Evolutionary conservation across 345 rosid genomes (phyloP).

Genomic region (Ceriops decandra): DNA sequence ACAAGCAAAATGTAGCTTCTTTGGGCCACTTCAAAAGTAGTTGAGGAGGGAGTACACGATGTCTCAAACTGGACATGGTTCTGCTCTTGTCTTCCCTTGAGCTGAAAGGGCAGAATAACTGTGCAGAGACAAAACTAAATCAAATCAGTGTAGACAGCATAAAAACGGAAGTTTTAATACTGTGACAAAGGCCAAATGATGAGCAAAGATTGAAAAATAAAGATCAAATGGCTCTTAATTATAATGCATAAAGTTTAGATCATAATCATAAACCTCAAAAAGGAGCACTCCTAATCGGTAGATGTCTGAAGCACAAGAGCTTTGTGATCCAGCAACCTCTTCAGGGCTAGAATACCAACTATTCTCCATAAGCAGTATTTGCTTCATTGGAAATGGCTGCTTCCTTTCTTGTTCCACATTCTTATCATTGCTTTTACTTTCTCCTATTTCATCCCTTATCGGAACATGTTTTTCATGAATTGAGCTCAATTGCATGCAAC

Average conservation of each 20-base stretch:
- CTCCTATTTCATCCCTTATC: slow-evolving; percentile 36
- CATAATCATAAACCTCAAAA: slow-evolving; percentile 61
- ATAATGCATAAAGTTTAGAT: neutral
- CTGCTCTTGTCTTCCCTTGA: slow-evolving; percentile 69
- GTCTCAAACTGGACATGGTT: slow-evolving; percentile 91
- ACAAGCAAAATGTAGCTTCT: slow-evolving; percentile 92
- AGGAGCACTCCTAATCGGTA: slow-evolving; percentile 85
- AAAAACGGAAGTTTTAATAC: slow-evolving; percentile 12
- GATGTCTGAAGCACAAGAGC: slow-evolving; percentile 81
- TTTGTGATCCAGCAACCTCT: slow-evolving; percentile 57
- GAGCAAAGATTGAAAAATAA: slow-evolving; percentile 2
- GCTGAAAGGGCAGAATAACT: slow-evolving; percentile 66
- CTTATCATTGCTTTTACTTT: slow-evolving; percentile 35
- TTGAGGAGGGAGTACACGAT: slow-evolving; percentile 94
- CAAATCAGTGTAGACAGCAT: slow-evolving; percentile 26
- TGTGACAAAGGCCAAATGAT: neutral
- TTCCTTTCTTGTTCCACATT: slow-evolving; percentile 40
- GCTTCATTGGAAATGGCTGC: slow-evolving; percentile 85
- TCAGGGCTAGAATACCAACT: slow-evolving; percentile 88
- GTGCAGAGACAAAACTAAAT: slow-evolving; percentile 27
- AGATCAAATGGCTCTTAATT: neutral
- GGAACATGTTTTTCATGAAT: slow-evolving; percentile 28
- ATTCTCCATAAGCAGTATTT: slow-evolving; percentile 71
- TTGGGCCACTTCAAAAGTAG: slow-evolving; percentile 79
- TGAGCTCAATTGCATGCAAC: slow-evolving; percentile 57